phyloP scores from a whole-genome alignment of 2,329 filamentous ascomycete genomes.

The Cytospora paraplurivora region DNA sequence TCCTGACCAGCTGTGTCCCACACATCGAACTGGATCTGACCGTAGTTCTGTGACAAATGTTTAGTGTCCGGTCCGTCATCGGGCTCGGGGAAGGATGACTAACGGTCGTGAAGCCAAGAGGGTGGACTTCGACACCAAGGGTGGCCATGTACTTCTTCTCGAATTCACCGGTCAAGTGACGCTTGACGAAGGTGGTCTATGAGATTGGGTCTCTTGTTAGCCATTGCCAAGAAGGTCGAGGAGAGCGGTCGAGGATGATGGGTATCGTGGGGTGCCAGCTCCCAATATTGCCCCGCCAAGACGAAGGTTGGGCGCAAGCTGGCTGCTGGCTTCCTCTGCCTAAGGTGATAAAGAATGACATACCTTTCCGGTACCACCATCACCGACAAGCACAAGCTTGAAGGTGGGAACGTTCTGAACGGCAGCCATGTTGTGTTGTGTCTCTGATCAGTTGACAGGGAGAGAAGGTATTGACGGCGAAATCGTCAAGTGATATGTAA shows the following conservation, averaged over 20 bases:
- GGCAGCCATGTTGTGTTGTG: conserved; percentile 66
- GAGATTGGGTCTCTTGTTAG: conserved; percentile 33
- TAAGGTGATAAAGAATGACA: conserved; percentile 40
- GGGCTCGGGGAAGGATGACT: conserved; percentile 44
- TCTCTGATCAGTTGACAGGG: conserved; percentile 31
- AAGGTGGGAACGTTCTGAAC: conserved; percentile 72
- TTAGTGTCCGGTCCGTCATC: conserved; percentile 36
- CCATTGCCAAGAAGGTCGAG: not conserved
- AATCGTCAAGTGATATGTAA: conserved; percentile 26
- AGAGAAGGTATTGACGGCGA: conserved; percentile 24
- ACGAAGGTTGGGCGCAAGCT: conserved; percentile 26
- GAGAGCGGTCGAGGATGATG: conserved; percentile 17
- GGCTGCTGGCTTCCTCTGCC: conserved; percentile 19
- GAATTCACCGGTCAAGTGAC: conserved; percentile 99
- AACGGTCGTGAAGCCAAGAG: conserved; percentile 97
- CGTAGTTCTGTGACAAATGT: conserved; percentile 78
- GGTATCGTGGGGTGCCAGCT: conserved; percentile 29
- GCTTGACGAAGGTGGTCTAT: conserved; percentile 99
- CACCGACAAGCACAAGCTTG: conserved; percentile 99
- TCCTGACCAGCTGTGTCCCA: conserved; percentile 99
- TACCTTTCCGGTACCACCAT: conserved; percentile 99
- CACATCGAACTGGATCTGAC: conserved; percentile 96
- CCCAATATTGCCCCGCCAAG: conserved; percentile 17
- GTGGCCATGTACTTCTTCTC: conserved; percentile 99
- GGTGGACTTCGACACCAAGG: conserved; percentile 98